These are phyloP conservation scores for Tuber calosporum DNA, from an alignment of 495 filamentous ascomycete genomes.

Conservation along the genomic window DNA sequence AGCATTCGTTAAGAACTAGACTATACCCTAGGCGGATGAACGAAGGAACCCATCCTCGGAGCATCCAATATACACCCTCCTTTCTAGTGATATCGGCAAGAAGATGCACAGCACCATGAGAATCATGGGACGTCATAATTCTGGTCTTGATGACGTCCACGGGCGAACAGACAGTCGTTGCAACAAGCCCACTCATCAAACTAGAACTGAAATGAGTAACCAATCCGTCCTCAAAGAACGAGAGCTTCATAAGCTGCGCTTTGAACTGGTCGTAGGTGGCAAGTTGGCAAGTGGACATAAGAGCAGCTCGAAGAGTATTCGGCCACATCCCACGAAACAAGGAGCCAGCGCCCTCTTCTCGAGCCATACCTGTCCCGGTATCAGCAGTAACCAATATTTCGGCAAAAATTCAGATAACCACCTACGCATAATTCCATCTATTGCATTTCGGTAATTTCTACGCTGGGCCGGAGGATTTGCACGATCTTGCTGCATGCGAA, in stretches of 20 bases:
- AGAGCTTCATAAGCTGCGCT: conserved; percentile 57
- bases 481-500: conserved; percentile 95
- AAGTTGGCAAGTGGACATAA: conserved; percentile 90
- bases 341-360: conserved; percentile 58
- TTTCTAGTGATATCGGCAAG: conserved; percentile 62
- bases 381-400: conserved; percentile 1
- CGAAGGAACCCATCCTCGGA: conserved; percentile 94
- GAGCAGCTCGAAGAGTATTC: conserved; percentile 77
- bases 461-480: conserved; percentile 65
- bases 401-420: neutral
- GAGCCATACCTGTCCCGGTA: conserved; percentile 42
- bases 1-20: neutral
- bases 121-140: conserved; percentile 70
- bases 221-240: conserved; percentile 66
- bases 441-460: conserved; percentile 79
- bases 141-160: conserved; percentile 97
- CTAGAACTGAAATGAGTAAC: conserved; percentile 80
- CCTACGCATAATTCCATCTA: conserved; percentile 83
- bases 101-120: conserved; percentile 53
- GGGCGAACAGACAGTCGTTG: conserved; percentile 88
- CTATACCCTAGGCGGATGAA: conserved; percentile 74
- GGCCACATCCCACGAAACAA: conserved; percentile 88
- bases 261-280: conserved; percentile 93
- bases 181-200: conserved; percentile 82
- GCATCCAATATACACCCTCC: conserved; percentile 85